These are phyloP conservation scores for Apiospora rasikravindrae DNA, from an alignment of 2,329 filamentous ascomycete species.

Conservation along the genomic window DNA sequence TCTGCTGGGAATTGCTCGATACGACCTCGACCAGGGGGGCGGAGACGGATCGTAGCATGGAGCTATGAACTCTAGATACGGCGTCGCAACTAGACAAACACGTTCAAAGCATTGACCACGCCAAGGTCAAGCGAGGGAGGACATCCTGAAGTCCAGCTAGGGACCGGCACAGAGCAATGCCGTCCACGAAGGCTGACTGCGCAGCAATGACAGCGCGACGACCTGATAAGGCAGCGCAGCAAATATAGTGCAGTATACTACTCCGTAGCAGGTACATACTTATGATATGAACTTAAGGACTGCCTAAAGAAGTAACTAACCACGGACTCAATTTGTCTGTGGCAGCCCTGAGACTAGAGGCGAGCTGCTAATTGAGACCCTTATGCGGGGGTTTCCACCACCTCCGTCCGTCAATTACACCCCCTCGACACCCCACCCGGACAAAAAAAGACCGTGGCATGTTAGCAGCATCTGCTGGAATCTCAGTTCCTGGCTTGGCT, in stretches of 20 bases:
- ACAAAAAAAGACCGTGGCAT: background rate
- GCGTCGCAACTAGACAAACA: background rate
- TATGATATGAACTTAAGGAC: background rate
- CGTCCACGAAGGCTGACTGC: background rate
- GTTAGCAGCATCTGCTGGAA: background rate
- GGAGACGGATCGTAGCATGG: conserved; percentile 5
- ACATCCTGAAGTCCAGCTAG: background rate
- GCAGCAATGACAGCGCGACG: background rate
- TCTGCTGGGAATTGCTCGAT: background rate
- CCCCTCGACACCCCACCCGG: background rate
- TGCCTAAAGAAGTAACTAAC: background rate
- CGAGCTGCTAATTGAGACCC: background rate
- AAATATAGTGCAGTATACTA: background rate
- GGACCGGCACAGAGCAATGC: background rate
- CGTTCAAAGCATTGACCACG: background rate
- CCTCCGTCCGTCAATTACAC: background rate
- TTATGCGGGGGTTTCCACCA: conserved; percentile 13
- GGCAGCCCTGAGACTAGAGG: background rate
- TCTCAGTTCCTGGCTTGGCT: background rate
- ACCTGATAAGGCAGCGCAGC: no score
- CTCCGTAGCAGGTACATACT: no score
- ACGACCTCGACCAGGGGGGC: background rate
- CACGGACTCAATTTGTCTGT: background rate
- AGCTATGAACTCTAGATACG: background rate
- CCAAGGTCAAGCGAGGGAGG: background rate